Percentiles rank a stretch among this genome's conserved stretches.
phyloP scores from a whole-genome alignment of 2,329 filamentous ascomycete species.

The Pleoardoris graminearum region DNA sequence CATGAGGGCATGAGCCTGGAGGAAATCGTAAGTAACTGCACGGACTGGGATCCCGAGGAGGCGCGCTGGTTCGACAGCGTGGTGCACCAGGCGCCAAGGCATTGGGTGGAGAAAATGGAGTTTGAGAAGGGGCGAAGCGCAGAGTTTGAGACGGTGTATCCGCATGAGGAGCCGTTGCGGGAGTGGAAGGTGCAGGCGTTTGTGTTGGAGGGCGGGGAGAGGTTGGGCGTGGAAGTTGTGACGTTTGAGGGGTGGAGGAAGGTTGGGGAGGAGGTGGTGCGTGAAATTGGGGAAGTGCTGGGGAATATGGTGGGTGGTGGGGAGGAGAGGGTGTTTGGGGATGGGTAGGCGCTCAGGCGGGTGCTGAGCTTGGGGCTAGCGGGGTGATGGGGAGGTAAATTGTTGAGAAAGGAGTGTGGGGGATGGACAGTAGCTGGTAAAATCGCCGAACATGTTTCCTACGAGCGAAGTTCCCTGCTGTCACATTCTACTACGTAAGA shows the following conservation, averaged over 20 bases:
- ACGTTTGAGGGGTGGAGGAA: constrained; percentile 61
- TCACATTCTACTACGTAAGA: too few relatives aligned
- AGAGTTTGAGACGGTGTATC: constrained; percentile 61
- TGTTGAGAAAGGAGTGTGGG: too few relatives aligned
- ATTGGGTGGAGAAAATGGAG: constrained; percentile 61
- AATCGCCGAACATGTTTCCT: too few relatives aligned
- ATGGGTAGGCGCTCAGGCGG: too few relatives aligned
- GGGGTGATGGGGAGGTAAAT: too few relatives aligned
- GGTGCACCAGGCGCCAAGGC: constrained; percentile 44
- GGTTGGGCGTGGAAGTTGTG: constrained; percentile 61
- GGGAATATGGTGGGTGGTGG: constrained; percentile 25
- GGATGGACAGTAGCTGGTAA: too few relatives aligned
- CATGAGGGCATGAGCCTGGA: constrained; percentile 45
- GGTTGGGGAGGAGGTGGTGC: constrained; percentile 57
- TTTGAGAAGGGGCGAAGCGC: constrained; percentile 42
- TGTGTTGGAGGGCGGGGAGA: constrained; percentile 52
- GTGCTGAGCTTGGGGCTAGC: too few relatives aligned
- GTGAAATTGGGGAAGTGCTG: constrained; percentile 43
- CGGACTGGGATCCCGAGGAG: constrained; percentile 32
- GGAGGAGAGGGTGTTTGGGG: constrained; percentile 26
- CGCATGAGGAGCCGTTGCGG: constrained; percentile 45
- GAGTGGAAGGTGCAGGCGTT: constrained; percentile 66
- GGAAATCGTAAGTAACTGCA: constrained; percentile 42
- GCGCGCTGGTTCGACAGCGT: constrained; percentile 44
- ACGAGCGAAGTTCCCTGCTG: too few relatives aligned